phyloP scores from a whole-genome alignment of 2,329 filamentous ascomycete genomes.

The Pseudopithomyces chartarum region DNA sequence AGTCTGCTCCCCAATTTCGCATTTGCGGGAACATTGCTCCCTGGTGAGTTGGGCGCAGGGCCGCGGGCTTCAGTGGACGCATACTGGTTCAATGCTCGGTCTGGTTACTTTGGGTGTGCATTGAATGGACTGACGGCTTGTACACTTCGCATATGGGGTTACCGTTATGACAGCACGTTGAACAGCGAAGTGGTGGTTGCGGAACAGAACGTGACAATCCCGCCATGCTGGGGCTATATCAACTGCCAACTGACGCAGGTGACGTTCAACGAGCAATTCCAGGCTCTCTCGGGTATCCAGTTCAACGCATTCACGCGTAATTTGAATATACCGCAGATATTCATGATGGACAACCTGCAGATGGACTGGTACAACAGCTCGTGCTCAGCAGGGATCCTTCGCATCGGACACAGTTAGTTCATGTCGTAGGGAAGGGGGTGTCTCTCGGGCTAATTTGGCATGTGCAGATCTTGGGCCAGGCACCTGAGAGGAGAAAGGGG shows the following conservation, averaged over 20 bases:
- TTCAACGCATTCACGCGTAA: constrained; percentile 53
- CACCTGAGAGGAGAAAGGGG: neutral
- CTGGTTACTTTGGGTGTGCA: constrained; percentile 55
- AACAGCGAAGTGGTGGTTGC: constrained; percentile 42
- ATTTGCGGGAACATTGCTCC: constrained; percentile 40
- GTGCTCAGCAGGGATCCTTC: constrained; percentile 51
- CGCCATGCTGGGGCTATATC: constrained; percentile 47
- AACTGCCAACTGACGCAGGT: constrained; percentile 52
- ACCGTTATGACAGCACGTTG: constrained; percentile 46
- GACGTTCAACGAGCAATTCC: constrained; percentile 46
- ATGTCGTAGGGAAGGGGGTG: neutral
- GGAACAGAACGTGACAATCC: constrained; percentile 47
- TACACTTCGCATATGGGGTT: constrained; percentile 52
- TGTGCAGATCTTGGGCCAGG: constrained; percentile 1
- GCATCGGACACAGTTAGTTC: constrained; percentile 37
- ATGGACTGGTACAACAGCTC: constrained; percentile 57
- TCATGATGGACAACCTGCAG: constrained; percentile 56
- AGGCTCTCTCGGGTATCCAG: constrained; percentile 53
- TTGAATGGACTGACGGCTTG: constrained; percentile 47
- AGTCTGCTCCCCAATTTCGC: constrained; percentile 31
- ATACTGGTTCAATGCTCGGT: constrained; percentile 58
- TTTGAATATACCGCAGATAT: constrained; percentile 45
- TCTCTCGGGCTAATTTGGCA: neutral
- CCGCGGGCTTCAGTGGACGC: constrained; percentile 47
- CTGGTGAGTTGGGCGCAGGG: constrained; percentile 55